Evolutionary conservation across 192 early-diverging fungal genomes (phyloP).

Genomic region (Coemansia sp.): DNA sequence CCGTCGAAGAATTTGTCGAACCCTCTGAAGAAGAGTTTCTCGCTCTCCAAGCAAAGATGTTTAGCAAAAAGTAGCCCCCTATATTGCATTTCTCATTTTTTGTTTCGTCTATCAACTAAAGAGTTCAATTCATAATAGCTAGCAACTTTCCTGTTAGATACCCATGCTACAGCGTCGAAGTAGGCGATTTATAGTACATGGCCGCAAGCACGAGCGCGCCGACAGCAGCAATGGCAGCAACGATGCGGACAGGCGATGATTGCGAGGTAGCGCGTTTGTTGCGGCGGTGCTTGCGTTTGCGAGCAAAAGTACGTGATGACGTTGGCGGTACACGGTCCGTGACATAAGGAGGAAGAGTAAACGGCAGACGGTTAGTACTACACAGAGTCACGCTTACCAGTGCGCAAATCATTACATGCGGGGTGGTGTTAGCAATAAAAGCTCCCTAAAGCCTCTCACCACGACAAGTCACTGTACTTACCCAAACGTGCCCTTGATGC

Average conservation of each 20-base stretch:
- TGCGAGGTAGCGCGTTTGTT: constrained; percentile 10
- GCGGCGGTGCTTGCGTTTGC: constrained; percentile 23
- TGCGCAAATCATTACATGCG: not conserved
- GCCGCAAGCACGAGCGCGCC: constrained; percentile 14
- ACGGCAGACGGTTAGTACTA: constrained; percentile 54
- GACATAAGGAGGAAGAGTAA: constrained; percentile 41
- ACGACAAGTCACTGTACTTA: constrained; percentile 43
- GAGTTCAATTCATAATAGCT: not conserved
- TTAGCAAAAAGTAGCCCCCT: constrained; percentile 46
- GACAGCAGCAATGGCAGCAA: constrained; percentile 15
- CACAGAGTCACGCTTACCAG: not conserved
- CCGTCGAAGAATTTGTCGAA: constrained; percentile 20
- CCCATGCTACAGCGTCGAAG: constrained; percentile 21
- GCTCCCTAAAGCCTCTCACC: not conserved
- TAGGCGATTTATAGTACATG: constrained; percentile 21
- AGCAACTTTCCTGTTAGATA: constrained; percentile 10
- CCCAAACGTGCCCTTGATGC: constrained; percentile 91
- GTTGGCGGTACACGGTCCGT: not conserved
- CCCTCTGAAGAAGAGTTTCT: constrained; percentile 70
- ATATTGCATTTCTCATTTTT: not conserved
- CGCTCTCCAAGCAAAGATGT: constrained; percentile 61
- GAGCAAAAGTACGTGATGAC: constrained; percentile 12
- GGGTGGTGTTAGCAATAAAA: not conserved
- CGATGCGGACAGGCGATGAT: not conserved
- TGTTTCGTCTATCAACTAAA: not conserved